A percentile compares a stretch with the other conserved stretches of the same genome.
Conservation (phyloP, 164 flowering plant genomes). For the Piper longum region DNA sequence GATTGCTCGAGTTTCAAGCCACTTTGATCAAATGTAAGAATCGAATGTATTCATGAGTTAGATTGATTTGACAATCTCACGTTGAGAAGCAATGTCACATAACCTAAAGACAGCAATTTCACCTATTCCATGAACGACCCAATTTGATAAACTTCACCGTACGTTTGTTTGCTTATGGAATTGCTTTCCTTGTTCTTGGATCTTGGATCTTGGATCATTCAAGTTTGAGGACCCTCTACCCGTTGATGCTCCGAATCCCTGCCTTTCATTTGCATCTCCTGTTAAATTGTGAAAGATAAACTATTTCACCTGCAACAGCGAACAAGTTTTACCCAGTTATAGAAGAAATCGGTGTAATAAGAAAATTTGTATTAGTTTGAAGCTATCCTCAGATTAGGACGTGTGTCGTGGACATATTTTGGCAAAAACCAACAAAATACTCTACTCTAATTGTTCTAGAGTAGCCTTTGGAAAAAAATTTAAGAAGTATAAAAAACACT, state of each 20-base stretch:
- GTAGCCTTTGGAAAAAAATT: conserved; percentile 1
- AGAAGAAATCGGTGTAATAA: neutral
- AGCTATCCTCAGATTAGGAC: neutral
- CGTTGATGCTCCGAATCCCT: neutral
- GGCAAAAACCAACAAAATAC: neutral
- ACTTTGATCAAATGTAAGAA: no score
- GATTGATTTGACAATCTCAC: no score
- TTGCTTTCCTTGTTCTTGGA: neutral
- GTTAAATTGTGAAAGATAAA: no score
- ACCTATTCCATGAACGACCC: neutral
- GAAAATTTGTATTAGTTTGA: neutral
- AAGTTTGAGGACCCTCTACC: neutral
- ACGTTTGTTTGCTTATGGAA: neutral
- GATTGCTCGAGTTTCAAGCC: no score
- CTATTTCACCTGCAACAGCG: no score
- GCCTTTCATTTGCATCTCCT: no score
- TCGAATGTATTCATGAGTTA: no score
- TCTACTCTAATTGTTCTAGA: neutral
- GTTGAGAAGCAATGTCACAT: no score
- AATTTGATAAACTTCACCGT: neutral
- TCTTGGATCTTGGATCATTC: neutral
- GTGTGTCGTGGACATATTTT: neutral
- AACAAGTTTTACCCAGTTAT: neutral
- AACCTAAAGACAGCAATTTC: no score
- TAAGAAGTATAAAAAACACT: conserved; percentile 5